Evolutionary conservation across 139 green algal species (phyloP), one percentile per base, ranked within the genome.

Genomic region (Astrephomene gubernaculifera): DNA sequence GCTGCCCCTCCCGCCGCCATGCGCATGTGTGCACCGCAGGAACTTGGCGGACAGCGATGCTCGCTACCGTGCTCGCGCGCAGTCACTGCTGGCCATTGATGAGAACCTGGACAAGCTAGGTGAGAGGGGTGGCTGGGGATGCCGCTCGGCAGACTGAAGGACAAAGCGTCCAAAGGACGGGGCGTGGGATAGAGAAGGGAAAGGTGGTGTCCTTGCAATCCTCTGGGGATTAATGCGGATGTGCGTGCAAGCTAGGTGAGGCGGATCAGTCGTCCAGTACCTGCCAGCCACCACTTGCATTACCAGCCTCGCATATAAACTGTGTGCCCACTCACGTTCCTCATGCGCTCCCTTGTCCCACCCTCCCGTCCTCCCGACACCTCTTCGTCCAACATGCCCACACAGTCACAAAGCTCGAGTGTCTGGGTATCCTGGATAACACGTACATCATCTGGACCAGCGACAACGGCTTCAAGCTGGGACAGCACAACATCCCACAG

Each of bases 381-480:
- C 49, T 12, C 49, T 17, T 17, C 14, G 12, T 17, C 17, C 49
- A 17, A 12, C 17, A 57, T 17, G 49, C 49, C 49, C 49, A 17
- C 17, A 12, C 49, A 82, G 76, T 76, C 8, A 54, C 10, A 3
- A 75, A 86, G 71, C 70, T 91, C 63, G 29, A 84, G 27, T 80
- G 71, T 12, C 43, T 79, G 17, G 70, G 70, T 27, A 39, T 82
- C 36, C 76, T 91, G 7, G 43, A 91, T 36, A 88, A 91, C 78
- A 91, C 87, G 3, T 87, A 87, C 60, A 74, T 91, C 69, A 82
- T 91, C 36, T 88, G 64, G 60, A 85, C 82, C 39, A 80, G 68
- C 4, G 87, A 91, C 75, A 91, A 91, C 54, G 87, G 87, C 12
- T 91, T 86, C 75, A 84, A 91, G 19, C 49, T 91, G 21, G 87